Evolutionary conservation across 225 moss, liverwort and hornwort genomes (phyloP), one percentile per base, ranked within the genome.

Genomic region (Pseudoscleropodium purum): DNA sequence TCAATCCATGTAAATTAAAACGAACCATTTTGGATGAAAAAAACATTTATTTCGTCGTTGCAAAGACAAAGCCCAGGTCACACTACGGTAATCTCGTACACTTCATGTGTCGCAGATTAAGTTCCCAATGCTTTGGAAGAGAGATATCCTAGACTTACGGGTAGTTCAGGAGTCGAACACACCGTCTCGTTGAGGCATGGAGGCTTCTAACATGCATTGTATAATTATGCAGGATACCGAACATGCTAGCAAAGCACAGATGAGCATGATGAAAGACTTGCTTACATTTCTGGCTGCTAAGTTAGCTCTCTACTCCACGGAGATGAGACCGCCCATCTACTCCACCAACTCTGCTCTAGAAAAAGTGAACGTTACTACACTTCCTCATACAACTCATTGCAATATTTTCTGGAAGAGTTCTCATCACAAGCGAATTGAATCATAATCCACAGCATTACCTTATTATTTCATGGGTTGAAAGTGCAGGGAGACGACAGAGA

Each of bases 191-290:
- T 84, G 19, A 43, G 34, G 11, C 56, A 54, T 67, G 9, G 36
- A 43, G 7, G n/a, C 62, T 79, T 37, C 8, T 47, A n/a, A 80
- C 11, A 52, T 43, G 8, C 18, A 49, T 9, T 43, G 13, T 61
- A 17, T 21, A 8, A 60, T 43, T 41, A 17, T 88, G 73, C 25
- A 97, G 97, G 94, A 95, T 77, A 91, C 34, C 0, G 87, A 98
- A 74, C 85, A 93, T 41, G 78, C 70, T 36, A 94, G 91, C 33
- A 84, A 75, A 84, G 61, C 47, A 88, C 97, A 98, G 17, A 94
- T 95, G 93, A 78, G 66, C 2, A 95, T 96, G 94, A 96, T 96
- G 95, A 94, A 96, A 87, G 95, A 97, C 49, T 88, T 97, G 67
- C 69, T 96, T 51, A 92, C 89, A 6, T 90, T 95, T 73, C 72